phyloP scores from a whole-genome alignment of 2,329 filamentous ascomycete genomes.

The Colletotrichum agaves region DNA sequence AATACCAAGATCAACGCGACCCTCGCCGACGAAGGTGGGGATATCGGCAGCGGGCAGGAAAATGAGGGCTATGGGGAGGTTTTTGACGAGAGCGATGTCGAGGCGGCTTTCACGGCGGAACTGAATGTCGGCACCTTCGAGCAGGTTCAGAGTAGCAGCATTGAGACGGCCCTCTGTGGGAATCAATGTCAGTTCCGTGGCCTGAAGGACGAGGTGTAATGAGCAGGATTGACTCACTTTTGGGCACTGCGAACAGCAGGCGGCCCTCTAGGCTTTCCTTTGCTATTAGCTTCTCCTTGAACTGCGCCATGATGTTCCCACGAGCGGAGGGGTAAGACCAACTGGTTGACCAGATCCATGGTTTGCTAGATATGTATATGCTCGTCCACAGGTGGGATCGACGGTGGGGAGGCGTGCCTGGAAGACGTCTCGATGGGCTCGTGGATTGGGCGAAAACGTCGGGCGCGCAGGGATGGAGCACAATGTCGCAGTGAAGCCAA shows the following conservation, averaged over 20 bases:
- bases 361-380: conserved; percentile 26
- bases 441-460: conserved; percentile 25
- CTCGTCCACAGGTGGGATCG: background rate
- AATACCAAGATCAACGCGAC: conserved; percentile 92
- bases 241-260: conserved; percentile 96
- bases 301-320: conserved; percentile 25
- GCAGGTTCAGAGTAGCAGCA: conserved; percentile 86
- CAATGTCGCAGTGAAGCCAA: conserved; percentile 33
- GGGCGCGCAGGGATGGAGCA: conserved; percentile 32
- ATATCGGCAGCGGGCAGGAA: conserved; percentile 98
- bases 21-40: conserved; percentile 96
- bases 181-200: conserved; percentile 39
- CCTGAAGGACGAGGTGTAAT: background rate
- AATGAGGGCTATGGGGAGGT: conserved; percentile 92
- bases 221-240: conserved; percentile 74
- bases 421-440: conserved; percentile 3
- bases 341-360: conserved; percentile 68
- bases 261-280: conserved; percentile 83
- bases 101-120: conserved; percentile 95
- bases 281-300: conserved; percentile 34
- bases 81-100: conserved; percentile 98
- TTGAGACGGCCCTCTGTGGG: conserved; percentile 88
- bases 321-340: conserved; percentile 43
- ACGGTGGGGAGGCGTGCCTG: background rate
- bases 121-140: conserved; percentile 94